Evolutionary conservation across 805 yeast genomes (phyloP).

Genomic region (Pichia paraexigua): DNA sequence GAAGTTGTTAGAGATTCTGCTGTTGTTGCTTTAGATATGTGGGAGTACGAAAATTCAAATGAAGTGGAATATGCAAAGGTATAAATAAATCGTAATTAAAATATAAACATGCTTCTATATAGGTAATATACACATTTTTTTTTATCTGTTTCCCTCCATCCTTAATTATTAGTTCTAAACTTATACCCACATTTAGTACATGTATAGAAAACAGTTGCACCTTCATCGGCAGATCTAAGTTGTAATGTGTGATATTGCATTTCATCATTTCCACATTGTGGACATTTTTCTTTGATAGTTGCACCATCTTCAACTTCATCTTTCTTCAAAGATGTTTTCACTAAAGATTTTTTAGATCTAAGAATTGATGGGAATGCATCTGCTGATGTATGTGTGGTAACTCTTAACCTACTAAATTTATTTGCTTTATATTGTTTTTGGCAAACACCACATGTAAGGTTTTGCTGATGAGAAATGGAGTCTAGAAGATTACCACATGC

Average conservation of each 20-base stretch:
- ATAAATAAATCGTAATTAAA: background rate
- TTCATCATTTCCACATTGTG: slow-evolving; percentile 97
- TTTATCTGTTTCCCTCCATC: background rate
- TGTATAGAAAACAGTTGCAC: slow-evolving; percentile 97
- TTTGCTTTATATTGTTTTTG: slow-evolving; percentile 32
- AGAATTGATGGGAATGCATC: slow-evolving; percentile 91
- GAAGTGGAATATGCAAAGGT: slow-evolving; percentile 66
- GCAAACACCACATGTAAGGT: slow-evolving; percentile 29
- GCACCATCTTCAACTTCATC: slow-evolving; percentile 92
- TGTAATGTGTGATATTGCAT: slow-evolving; percentile 97
- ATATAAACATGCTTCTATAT: background rate
- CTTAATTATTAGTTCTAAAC: slow-evolving; percentile 84
- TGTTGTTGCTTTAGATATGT: slow-evolving; percentile 95
- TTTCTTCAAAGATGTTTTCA: slow-evolving; percentile 71
- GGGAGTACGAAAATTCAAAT: slow-evolving; percentile 83
- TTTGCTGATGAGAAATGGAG: slow-evolving; percentile 40
- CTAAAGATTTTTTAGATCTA: slow-evolving; percentile 77
- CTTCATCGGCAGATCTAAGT: slow-evolving; percentile 97
- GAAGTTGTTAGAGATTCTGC: slow-evolving; percentile 95
- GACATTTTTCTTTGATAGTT: slow-evolving; percentile 93
- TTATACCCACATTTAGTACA: slow-evolving; percentile 90
- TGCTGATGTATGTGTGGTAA: slow-evolving; percentile 78
- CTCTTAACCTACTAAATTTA: slow-evolving; percentile 70
- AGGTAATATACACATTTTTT: background rate
- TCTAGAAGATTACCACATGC: slow-evolving; percentile 90